These are phyloP conservation scores for Populus simonii DNA, from an alignment of 345 rosid species.

Conservation along the genomic window DNA sequence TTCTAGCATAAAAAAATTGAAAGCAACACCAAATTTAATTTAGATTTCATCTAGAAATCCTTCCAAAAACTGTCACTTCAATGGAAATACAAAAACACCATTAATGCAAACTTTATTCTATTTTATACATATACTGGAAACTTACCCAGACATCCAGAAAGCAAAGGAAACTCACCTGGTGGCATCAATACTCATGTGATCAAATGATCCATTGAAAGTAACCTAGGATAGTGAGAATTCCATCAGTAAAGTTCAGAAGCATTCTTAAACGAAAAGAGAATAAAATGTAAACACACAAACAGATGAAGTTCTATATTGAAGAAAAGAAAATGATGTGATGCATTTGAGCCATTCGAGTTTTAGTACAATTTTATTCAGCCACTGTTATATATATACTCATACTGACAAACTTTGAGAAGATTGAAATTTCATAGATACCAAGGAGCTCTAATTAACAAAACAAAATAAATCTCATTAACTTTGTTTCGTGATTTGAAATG, in stretches of 20 bases:
- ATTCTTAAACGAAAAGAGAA: neutral
- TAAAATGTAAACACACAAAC: neutral
- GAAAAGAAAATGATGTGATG: neutral
- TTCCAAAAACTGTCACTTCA: neutral
- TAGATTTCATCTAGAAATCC: conserved; percentile 3
- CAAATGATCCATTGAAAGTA: conserved; percentile 94
- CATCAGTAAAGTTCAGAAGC: conserved; percentile 9
- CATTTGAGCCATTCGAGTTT: neutral
- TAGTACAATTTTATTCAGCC: neutral
- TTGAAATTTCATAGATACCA: too few species aligned
- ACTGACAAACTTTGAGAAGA: too few species aligned
- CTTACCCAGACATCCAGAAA: conserved; percentile 6
- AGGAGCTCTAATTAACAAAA: too few species aligned
- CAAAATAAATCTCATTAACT: too few species aligned
- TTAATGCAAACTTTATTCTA: neutral
- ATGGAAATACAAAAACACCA: conserved; percentile 1
- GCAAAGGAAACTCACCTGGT: conserved; percentile 58
- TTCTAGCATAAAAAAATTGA: neutral
- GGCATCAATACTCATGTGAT: conserved; percentile 93
- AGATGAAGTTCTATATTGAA: neutral
- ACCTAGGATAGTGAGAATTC: conserved; percentile 45
- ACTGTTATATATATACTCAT: neutral
- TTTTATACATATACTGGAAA: neutral
- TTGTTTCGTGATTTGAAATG: too few species aligned
- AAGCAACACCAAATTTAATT: neutral